Percentiles rank a stretch among this genome's conserved stretches.
Conservation (phyloP, 148 eudicot species). For the Silene latifolia region DNA sequence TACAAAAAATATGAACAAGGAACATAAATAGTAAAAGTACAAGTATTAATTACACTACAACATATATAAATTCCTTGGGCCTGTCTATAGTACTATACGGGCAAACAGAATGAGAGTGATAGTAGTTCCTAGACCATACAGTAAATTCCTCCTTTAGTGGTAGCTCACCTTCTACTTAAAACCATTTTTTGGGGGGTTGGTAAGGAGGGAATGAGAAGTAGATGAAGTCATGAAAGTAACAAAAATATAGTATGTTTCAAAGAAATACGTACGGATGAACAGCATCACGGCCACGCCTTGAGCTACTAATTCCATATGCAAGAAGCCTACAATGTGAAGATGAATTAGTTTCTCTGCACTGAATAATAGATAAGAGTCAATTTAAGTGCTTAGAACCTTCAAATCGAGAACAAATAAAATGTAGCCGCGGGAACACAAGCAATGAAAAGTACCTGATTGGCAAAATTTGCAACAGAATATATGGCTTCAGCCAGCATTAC, state of each 20-base stretch:
- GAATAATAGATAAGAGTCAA: constrained; percentile 23
- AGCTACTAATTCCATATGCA: constrained; percentile 38
- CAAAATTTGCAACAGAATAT: constrained; percentile 89
- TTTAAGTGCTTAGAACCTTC: constrained; percentile 1
- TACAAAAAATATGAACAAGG: no score
- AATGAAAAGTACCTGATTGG: constrained; percentile 65
- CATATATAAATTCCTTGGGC: neutral
- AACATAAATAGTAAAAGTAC: no score
- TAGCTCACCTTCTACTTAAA: neutral
- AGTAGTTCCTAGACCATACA: neutral
- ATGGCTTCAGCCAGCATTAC: constrained; percentile 91
- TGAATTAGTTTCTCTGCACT: constrained; percentile 39
- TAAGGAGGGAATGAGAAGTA: neutral
- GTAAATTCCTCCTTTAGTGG: neutral
- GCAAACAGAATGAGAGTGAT: neutral
- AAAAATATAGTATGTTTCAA: neutral
- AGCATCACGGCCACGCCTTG: constrained; percentile 97
- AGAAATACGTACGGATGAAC: constrained; percentile 79
- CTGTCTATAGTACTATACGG: neutral
- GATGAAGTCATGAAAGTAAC: neutral
- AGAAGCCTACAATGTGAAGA: constrained; percentile 76
- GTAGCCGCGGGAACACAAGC: constrained; percentile 7
- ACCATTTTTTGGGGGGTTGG: neutral
- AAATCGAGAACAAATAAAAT: neutral
- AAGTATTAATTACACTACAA: no score